phyloP scores from a whole-genome alignment of 371 early-diverging fungal genomes.

The Mortierella sp. region DNA sequence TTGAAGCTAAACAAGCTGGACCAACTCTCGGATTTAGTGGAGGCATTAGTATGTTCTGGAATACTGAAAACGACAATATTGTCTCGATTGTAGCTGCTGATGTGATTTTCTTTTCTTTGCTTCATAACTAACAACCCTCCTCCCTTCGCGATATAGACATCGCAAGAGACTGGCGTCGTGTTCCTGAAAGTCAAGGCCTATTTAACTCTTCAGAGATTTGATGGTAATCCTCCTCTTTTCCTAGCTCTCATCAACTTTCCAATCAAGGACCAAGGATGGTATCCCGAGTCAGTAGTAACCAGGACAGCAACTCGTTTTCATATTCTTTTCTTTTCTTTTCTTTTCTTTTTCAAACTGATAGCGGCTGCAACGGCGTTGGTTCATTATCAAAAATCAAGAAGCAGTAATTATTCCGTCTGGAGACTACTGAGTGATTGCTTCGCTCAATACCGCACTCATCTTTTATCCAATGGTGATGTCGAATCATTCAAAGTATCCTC shows the following conservation, averaged over 20 bases:
- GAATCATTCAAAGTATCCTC: background rate
- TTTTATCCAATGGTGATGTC: background rate
- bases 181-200: conserved; percentile 44
- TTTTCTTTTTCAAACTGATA: background rate
- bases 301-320: background rate
- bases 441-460: background rate
- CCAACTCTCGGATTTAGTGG: conserved; percentile 25
- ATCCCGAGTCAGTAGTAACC: no score
- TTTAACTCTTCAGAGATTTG: conserved; percentile 21
- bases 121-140: background rate
- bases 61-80: background rate
- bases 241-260: no score
- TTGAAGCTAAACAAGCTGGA: conserved; percentile 21
- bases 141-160: conserved; percentile 4
- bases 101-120: no score
- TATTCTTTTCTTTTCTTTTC: background rate
- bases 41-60: conserved; percentile 15
- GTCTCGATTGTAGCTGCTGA: no score
- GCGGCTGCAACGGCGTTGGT: conserved; percentile 29
- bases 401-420: conserved; percentile 50
- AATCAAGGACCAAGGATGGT: no score
- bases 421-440: conserved; percentile 22
- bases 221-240: conserved; percentile 19
- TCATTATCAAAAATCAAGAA: conserved; percentile 38
- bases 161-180: conserved; percentile 33